Percentiles rank a stretch among this genome's conserved stretches.
phyloP scores from a whole-genome alignment of 2,329 filamentous ascomycete genomes.

The Beauveria varroae region DNA sequence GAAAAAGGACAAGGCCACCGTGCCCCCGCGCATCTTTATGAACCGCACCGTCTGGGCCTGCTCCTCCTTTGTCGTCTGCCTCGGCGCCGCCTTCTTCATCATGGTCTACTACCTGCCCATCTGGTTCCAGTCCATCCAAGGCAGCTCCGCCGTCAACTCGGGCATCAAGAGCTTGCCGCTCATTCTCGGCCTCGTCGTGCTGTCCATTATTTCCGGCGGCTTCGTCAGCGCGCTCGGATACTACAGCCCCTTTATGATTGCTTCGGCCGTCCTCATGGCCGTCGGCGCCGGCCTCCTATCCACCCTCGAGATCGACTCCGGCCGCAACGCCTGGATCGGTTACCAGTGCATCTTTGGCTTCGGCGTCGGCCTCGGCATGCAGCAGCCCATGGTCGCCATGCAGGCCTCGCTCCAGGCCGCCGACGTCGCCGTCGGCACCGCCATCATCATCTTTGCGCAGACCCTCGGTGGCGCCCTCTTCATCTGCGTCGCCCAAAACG shows the following conservation, averaged over 20 bases:
- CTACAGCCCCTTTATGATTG: constrained; percentile 24
- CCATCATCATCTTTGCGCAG: constrained; percentile 39
- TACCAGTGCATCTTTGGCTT: constrained; percentile 32
- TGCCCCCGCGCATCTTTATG: constrained; percentile 33
- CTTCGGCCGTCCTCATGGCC: constrained; percentile 19
- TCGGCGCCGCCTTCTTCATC: constrained; percentile 20
- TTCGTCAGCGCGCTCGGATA: constrained; percentile 3
- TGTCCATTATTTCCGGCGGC: neutral
- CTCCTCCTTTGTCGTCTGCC: constrained; percentile 19
- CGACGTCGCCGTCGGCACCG: constrained; percentile 39
- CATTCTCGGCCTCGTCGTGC: constrained; percentile 16
- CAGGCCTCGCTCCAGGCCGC: constrained; percentile 34
- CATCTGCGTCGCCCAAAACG: constrained; percentile 41
- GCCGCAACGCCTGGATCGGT: constrained; percentile 12
- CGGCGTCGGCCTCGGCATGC: constrained; percentile 35
- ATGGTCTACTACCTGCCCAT: constrained; percentile 37
- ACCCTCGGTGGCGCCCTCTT: constrained; percentile 40
- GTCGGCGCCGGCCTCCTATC: constrained; percentile 31
- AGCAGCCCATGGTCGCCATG: constrained; percentile 37
- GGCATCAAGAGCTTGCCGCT: constrained; percentile 14
- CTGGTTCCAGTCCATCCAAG: constrained; percentile 38
- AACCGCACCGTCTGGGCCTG: constrained; percentile 32
- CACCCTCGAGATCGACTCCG: constrained; percentile 18
- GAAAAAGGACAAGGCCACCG: constrained; percentile 29
- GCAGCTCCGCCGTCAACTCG: constrained; percentile 13